phyloP scores from a whole-genome alignment of 176 grass and related monocot genomes.

The Triticum monococcum region DNA sequence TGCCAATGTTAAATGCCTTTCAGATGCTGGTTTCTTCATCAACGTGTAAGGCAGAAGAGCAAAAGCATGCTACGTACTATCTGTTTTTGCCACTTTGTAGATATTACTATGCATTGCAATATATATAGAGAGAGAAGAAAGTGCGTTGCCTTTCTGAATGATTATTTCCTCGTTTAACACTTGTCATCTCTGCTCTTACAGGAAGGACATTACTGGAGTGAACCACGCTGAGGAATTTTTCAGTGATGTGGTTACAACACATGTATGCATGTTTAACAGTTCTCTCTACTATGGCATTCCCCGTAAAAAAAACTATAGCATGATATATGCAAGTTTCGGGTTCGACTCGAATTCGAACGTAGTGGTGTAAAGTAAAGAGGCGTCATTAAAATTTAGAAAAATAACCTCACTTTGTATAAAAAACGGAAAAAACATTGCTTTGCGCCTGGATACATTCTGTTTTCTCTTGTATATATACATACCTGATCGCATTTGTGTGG shows the following conservation, averaged over 20 bases:
- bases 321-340: not conserved
- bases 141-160: not conserved
- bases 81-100: slow-evolving; percentile 1
- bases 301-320: not conserved
- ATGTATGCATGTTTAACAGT: slow-evolving; percentile 44
- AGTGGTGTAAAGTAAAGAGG: not conserved
- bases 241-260: slow-evolving; percentile 51
- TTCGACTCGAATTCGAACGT: not conserved
- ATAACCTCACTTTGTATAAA: not conserved
- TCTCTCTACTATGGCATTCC: not conserved
- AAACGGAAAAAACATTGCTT: not conserved
- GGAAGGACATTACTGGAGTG: slow-evolving; percentile 69
- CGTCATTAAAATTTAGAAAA: not conserved
- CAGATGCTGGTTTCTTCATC: slow-evolving; percentile 91
- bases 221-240: slow-evolving; percentile 50
- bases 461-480: not conserved
- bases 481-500: not conserved
- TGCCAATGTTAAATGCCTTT: slow-evolving; percentile 80
- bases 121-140: not conserved
- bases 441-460: no score
- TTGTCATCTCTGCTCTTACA: slow-evolving; percentile 29
- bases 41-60: slow-evolving; percentile 56
- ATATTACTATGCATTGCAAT: not conserved
- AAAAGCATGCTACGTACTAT: not conserved
- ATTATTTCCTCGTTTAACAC: slow-evolving; percentile 7